These are phyloP conservation scores for Suhomyces kunorum DNA, from an alignment of 1,139 yeast species.

Conservation along the genomic window DNA sequence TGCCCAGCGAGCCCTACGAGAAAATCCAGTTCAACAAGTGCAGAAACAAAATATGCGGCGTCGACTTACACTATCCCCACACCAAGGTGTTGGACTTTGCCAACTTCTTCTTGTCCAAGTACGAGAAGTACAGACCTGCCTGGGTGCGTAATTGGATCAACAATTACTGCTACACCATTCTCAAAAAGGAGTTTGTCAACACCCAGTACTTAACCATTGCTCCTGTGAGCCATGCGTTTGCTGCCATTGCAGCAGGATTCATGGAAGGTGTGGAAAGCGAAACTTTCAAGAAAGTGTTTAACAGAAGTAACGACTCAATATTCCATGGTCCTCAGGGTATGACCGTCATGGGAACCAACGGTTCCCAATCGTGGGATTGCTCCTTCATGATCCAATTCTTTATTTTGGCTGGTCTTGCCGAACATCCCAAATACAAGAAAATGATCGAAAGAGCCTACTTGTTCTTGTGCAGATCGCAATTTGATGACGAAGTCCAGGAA, in stretches of 20 bases:
- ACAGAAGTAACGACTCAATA: constrained; percentile 71
- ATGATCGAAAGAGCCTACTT: constrained; percentile 63
- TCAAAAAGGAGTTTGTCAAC: constrained; percentile 73
- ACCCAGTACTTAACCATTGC: constrained; percentile 88
- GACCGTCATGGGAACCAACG: constrained; percentile 96
- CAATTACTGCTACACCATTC: constrained; percentile 57
- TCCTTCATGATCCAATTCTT: constrained; percentile 87
- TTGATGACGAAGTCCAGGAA: constrained; percentile 72
- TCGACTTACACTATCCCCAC: constrained; percentile 93
- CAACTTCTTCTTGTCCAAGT: constrained; percentile 59
- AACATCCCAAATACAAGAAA: constrained; percentile 63
- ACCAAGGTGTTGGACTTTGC: constrained; percentile 63
- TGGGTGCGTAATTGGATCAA: constrained; percentile 64
- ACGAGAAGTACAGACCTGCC: constrained; percentile 75
- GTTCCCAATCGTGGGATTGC: constrained; percentile 96
- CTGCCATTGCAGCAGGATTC: constrained; percentile 64
- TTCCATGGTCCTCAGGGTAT: constrained; percentile 90
- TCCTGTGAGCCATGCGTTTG: constrained; percentile 88
- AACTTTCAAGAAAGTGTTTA: constrained; percentile 55
- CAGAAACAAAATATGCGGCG: constrained; percentile 86
- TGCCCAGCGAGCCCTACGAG: constrained; percentile 54
- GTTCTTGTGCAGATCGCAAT: constrained; percentile 80
- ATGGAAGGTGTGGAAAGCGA: constrained; percentile 73
- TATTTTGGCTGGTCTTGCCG: constrained; percentile 78
- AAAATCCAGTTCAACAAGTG: constrained; percentile 66